These are phyloP conservation scores for Suhomyces yuchorum DNA, from an alignment of 1,139 yeast genomes.

Conservation along the genomic window DNA sequence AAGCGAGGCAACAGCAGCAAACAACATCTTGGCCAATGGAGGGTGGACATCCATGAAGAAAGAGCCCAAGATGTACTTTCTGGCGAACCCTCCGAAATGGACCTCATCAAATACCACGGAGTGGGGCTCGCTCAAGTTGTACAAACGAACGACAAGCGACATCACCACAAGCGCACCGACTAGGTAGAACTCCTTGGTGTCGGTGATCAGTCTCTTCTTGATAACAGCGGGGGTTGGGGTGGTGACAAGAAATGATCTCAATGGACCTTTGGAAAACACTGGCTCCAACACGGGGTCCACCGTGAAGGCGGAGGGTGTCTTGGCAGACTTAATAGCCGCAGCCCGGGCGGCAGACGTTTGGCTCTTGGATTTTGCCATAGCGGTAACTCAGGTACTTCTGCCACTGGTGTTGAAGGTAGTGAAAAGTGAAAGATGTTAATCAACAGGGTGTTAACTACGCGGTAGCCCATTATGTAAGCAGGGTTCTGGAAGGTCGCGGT, in stretches of 20 bases:
- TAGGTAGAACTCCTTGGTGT: conserved; percentile 30
- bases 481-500: conserved; percentile 1
- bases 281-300: conserved; percentile 35
- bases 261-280: conserved; percentile 27
- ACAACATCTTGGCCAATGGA: conserved; percentile 86
- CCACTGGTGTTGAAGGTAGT: conserved; percentile 3
- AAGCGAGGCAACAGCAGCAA: conserved; percentile 70
- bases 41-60: conserved; percentile 95
- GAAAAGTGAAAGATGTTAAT: conserved; percentile 3
- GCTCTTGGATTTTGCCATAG: conserved; percentile 14
- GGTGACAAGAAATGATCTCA: conserved; percentile 34
- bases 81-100: conserved; percentile 79
- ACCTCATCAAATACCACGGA: conserved; percentile 94
- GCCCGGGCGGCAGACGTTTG: conserved; percentile 13
- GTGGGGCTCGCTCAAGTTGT: conserved; percentile 64
- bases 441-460: conserved; percentile 17
- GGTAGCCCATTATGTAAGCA: conserved; percentile 7
- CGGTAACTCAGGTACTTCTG: neutral
- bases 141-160: conserved; percentile 50
- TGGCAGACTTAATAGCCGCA: conserved; percentile 15
- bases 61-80: conserved; percentile 67
- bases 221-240: conserved; percentile 25
- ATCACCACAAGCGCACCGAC: conserved; percentile 54
- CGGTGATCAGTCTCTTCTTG: conserved; percentile 25
- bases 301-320: conserved; percentile 16